Conservation (phyloP, 768 basidiomycete species). For the Suillus americanus region DNA sequence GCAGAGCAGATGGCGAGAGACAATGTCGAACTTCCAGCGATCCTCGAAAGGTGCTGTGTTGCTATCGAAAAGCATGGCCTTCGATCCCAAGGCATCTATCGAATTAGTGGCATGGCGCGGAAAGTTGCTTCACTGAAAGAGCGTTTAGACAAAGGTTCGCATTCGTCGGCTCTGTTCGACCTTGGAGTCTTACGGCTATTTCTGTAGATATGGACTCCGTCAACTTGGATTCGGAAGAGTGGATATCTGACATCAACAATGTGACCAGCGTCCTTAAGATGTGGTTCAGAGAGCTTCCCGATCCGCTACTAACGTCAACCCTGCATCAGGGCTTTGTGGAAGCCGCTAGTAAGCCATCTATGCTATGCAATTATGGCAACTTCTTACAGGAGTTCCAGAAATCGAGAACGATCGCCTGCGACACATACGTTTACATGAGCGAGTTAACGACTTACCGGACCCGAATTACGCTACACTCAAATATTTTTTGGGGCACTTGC, state of each 20-base stretch:
- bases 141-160: slow-evolving; percentile 78
- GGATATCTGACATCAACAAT: slow-evolving; percentile 93
- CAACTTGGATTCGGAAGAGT: slow-evolving; percentile 85
- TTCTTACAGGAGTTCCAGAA: slow-evolving; percentile 40
- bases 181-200: slow-evolving; percentile 21
- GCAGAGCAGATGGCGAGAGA: slow-evolving; percentile 93
- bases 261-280: slow-evolving; percentile 93
- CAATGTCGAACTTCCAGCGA: slow-evolving; percentile 82
- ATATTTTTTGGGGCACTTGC: slow-evolving; percentile 90
- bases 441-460: slow-evolving; percentile 97
- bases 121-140: slow-evolving; percentile 83
- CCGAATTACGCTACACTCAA: slow-evolving; percentile 98
- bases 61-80: slow-evolving; percentile 92
- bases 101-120: slow-evolving; percentile 88
- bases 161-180: not conserved
- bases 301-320: slow-evolving; percentile 81
- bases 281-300: slow-evolving; percentile 95
- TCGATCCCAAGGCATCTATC: slow-evolving; percentile 84
- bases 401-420: slow-evolving; percentile 93
- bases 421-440: slow-evolving; percentile 94
- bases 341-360: slow-evolving; percentile 74
- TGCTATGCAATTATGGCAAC: not conserved
- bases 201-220: slow-evolving; percentile 77
- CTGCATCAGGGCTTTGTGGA: slow-evolving; percentile 94
- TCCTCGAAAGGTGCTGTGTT: slow-evolving; percentile 85